phyloP scores from a whole-genome alignment of 345 rosid genomes.

The Sonneratia alba region DNA sequence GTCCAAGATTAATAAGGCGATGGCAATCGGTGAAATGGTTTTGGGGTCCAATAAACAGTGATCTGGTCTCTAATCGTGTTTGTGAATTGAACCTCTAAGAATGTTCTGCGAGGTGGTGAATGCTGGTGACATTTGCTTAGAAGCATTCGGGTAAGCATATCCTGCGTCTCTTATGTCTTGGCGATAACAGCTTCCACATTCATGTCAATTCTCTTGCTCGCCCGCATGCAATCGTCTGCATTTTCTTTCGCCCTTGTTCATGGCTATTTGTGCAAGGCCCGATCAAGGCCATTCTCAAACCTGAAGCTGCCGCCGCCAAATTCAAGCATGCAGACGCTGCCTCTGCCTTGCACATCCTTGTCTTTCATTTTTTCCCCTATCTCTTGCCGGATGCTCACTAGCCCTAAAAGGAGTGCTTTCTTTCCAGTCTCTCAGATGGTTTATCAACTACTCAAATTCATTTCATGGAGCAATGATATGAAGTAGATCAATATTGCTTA shows the following conservation, averaged over 20 bases:
- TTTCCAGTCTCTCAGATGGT: not conserved
- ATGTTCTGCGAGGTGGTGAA: slow-evolving; percentile 70
- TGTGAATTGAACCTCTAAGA: slow-evolving; percentile 68
- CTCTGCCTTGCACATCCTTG: slow-evolving; percentile 10
- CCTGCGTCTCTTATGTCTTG: not conserved
- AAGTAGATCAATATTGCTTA: slow-evolving; percentile 38
- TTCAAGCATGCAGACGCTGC: slow-evolving; percentile 59
- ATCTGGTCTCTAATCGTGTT: slow-evolving; percentile 69
- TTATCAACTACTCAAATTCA: slow-evolving; percentile 1
- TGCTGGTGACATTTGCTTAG: slow-evolving; percentile 79
- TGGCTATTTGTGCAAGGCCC: slow-evolving; percentile 46
- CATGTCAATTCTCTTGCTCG: not conserved
- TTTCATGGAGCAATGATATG: slow-evolving; percentile 41
- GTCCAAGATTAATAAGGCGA: slow-evolving; percentile 54
- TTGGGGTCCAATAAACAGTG: slow-evolving; percentile 85
- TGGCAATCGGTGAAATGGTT: slow-evolving; percentile 74
- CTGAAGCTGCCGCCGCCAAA: slow-evolving; percentile 87
- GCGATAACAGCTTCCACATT: not conserved
- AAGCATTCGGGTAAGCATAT: slow-evolving; percentile 52
- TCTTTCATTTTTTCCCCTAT: not conserved
- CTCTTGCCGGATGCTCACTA: not conserved
- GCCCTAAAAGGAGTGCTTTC: not conserved
- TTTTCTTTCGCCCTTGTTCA: slow-evolving; percentile 5
- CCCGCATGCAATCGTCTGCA: not conserved
- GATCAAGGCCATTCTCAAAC: slow-evolving; percentile 87